Evolutionary conservation across 2,329 filamentous ascomycete genomes (phyloP), one percentile per base, ranked within the genome.

Genomic region (Fusarium sp.): DNA sequence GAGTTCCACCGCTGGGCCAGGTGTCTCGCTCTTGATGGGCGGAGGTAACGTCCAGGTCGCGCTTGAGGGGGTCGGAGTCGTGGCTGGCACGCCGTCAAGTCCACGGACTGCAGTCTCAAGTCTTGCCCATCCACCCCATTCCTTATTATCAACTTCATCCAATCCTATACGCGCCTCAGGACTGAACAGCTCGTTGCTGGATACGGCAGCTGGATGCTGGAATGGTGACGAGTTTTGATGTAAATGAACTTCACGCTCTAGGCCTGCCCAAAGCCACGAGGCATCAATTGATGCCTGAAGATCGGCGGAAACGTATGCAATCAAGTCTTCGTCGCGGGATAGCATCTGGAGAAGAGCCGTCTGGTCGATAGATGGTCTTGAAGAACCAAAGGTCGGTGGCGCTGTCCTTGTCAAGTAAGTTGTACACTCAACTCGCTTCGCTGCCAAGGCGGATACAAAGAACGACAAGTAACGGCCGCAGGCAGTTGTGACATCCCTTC

Each of bases 261-360:
- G 85, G 29, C 87, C 85, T 74, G 87, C 81, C 95, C 94, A 98
- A 6, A 94, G 87, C 95, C 95, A 98, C 15, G 91, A 90, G 35
- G 88, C 88, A 53, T 94, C 91, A 1, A 86, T 84, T n/a, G 87
- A 89, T 2, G 91, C 92, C 79, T 98, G 95, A 74, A 97, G 84
- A 79, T 98, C 96, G 0, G 91, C 92, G 29, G 92, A 95, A 2
- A 92, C 89, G 74, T 97, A 97, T 0, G 91, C 93, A 28, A 98
- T 82, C 71, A 98, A 86, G 77, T 98, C 95, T 76, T 98, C 94
- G 74, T 99, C 94, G 5, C 85, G 84, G 44, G 77, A 74, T 5
- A 81, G 69, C 21, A 78, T 77, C 26, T 77, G 58, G 9, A 79
- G 63, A n/a, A 80, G 63, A 12, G 74, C 73, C 3, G 75, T 48